Evolutionary conservation across 2,329 filamentous ascomycete genomes (phyloP).

Genomic region (Furcasterigmium sp.): DNA sequence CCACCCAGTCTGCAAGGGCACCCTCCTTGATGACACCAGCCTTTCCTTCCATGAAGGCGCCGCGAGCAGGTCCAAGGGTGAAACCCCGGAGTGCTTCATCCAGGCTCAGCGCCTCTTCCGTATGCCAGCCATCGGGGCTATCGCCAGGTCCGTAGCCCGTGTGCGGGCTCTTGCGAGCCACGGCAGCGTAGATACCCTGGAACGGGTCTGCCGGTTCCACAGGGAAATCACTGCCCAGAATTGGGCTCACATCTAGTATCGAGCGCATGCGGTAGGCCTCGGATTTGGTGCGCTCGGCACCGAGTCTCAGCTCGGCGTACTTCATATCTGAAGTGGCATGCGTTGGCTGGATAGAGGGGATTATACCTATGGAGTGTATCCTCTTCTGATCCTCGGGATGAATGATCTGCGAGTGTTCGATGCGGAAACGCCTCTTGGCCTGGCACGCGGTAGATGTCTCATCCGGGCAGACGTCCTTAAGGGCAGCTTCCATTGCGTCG

Average conservation of each 20-base stretch:
- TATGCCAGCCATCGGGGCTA: conserved; percentile 50
- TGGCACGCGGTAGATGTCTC: conserved; percentile 44
- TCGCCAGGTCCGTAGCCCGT: conserved; percentile 45
- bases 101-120: conserved; percentile 51
- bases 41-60: conserved; percentile 47
- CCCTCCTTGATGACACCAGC: conserved; percentile 56
- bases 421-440: conserved; percentile 52
- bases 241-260: conserved; percentile 45
- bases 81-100: conserved; percentile 47
- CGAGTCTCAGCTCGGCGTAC: conserved; percentile 58
- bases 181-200: conserved; percentile 64
- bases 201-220: conserved; percentile 66
- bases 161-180: conserved; percentile 54
- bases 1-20: conserved; percentile 64
- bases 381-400: conserved; percentile 58
- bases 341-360: conserved; percentile 66
- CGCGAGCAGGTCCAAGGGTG: conserved; percentile 10
- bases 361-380: conserved; percentile 53
- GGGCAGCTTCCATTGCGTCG: conserved; percentile 54
- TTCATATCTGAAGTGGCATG: conserved; percentile 69
- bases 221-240: conserved; percentile 67
- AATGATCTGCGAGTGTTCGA: conserved; percentile 69
- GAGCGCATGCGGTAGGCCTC: conserved; percentile 65
- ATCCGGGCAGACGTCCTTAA: conserved; percentile 46
- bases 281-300: conserved; percentile 41